Evolutionary conservation across 2,329 filamentous ascomycete genomes (phyloP), one percentile per base, ranked within the genome.

Genomic region (Teratosphaeriaceae sp.): DNA sequence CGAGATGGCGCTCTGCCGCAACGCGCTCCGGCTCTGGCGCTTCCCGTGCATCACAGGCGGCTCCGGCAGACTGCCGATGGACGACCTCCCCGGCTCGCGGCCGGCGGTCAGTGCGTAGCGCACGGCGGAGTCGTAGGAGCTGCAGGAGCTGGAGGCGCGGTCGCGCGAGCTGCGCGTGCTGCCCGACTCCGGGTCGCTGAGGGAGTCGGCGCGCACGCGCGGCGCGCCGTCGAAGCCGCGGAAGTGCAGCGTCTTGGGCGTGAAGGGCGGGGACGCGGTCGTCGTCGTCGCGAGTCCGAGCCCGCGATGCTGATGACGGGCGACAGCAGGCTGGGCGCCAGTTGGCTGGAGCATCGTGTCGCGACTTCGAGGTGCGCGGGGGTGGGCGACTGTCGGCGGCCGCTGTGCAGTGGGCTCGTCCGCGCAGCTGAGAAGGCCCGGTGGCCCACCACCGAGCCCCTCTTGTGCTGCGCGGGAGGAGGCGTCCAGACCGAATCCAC

Each of bases 341-440:
- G 13, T 6, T 29, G 22, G 4, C 31, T 24, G 5, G 37, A 24
- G 2, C 16, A 23, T 19, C 4, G 15, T 5, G 43, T 38, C 16
- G 26, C 24, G 16, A 38, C 5, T 16, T 42, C 29, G 13, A 47
- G 18, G 12, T 36, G 16, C 9, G 40, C 21, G 15, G 46, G 36
- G 16, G 38, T 20, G 5, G 13, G 21, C 21, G 21, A 15, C 24
- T 33, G 33, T 26, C 41, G 29, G n/a, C n/a, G n/a, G 4, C 12
- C 18, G 13, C 13, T 19, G 6, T 24, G 34, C 6, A 44, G 41
- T 3, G 48, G 38, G 13, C 38, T 51, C 26, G 42, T 55, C 22
- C 59, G 44, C n/a, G 59, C 57, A 13, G 56, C 55, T 19, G 51
- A 42, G 43, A 61, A 60, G 13, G 57, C 58, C 30, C 53, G 53